Percentiles rank a stretch among this genome's conserved stretches.
Conservation (phyloP, 2,329 filamentous ascomycete species). For the Calonectria pauciramosa region DNA sequence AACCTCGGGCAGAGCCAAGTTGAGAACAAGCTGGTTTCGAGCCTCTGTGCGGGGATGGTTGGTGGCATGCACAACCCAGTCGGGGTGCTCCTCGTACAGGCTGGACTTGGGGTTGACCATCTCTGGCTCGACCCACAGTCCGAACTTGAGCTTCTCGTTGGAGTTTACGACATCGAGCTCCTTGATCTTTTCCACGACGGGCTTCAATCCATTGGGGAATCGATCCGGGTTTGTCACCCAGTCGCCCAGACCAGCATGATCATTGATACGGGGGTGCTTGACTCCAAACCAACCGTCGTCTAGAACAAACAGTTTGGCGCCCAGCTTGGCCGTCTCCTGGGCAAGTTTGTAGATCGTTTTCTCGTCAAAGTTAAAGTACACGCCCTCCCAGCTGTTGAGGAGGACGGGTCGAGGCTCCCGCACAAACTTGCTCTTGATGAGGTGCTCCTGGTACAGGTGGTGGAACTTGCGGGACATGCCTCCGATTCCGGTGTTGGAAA, state of each 20-base stretch:
- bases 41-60: conserved; percentile 68
- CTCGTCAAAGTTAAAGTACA: conserved; percentile 71
- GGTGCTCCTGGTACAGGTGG: conserved; percentile 71
- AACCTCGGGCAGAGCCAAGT: conserved; percentile 71
- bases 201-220: conserved; percentile 69
- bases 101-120: conserved; percentile 76
- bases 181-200: conserved; percentile 66
- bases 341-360: conserved; percentile 69
- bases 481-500: conserved; percentile 70
- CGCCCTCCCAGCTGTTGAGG: conserved; percentile 77
- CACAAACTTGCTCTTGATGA: conserved; percentile 70
- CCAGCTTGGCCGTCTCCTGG: conserved; percentile 68
- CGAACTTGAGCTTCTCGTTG: conserved; percentile 66
- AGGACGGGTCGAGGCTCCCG: conserved; percentile 66
- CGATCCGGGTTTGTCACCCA: conserved; percentile 71
- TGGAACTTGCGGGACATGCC: conserved; percentile 75
- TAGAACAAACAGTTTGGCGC: conserved; percentile 73
- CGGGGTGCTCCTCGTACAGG: conserved; percentile 72
- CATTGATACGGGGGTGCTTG: conserved; percentile 70
- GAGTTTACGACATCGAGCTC: conserved; percentile 62
- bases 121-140: conserved; percentile 77
- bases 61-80: conserved; percentile 73
- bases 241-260: conserved; percentile 72
- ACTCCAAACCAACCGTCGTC: conserved; percentile 78
- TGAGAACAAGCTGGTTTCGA: conserved; percentile 73